Conservation (phyloP, 2,329 filamentous ascomycete genomes). For the Diaporthe eres region DNA sequence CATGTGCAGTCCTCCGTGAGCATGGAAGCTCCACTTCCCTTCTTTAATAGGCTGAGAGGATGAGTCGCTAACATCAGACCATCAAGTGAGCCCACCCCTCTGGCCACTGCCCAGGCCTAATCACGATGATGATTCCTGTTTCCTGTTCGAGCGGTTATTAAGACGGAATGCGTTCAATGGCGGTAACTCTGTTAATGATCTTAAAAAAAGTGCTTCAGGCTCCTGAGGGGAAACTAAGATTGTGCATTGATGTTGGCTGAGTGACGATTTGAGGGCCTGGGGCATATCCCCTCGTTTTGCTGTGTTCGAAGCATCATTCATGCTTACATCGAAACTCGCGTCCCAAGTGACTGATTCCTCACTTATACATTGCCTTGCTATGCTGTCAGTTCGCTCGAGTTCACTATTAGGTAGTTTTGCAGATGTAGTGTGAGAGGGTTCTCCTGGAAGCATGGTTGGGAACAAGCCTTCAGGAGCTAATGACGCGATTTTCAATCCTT, state of each 20-base stretch:
- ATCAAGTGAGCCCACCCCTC: constrained; percentile 68
- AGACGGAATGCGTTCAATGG: neutral
- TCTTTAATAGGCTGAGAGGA: neutral
- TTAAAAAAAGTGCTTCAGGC: constrained; percentile 16
- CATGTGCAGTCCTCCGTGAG: neutral
- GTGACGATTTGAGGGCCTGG: constrained; percentile 9
- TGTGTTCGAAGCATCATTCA: neutral
- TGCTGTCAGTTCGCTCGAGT: neutral
- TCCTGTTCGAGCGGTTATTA: constrained; percentile 17
- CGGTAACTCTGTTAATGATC: constrained; percentile 8
- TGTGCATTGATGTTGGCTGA: constrained; percentile 22
- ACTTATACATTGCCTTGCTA: neutral
- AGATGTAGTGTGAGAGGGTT: neutral
- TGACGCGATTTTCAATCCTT: too few relatives aligned
- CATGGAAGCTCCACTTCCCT: neutral
- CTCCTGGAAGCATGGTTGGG: neutral
- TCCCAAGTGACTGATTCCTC: neutral
- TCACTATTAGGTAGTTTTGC: neutral
- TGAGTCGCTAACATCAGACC: neutral
- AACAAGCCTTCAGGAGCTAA: too few relatives aligned
- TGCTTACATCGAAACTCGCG: neutral
- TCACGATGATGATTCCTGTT: constrained; percentile 29
- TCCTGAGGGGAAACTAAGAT: neutral
- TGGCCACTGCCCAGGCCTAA: constrained; percentile 61
- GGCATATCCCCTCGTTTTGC: neutral